Base-by-base conservation (phyloP, 495 filamentous ascomycete species). In the Penicillium atrosanguineum region DNA sequence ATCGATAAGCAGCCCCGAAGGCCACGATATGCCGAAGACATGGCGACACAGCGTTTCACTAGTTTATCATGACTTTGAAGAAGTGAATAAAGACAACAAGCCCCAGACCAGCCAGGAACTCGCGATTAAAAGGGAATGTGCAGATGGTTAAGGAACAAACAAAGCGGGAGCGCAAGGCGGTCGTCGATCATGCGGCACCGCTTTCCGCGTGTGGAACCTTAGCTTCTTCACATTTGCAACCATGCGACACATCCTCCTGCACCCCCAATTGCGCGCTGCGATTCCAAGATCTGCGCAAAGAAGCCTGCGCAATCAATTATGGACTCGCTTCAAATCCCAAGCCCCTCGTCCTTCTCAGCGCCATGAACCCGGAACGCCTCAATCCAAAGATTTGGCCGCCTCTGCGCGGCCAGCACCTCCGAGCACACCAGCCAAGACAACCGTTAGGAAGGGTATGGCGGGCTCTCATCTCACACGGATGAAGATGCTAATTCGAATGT, bases 161-260 rank as follows among this genome's bases (percentile, higher is more conserved):
- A 57, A 51, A 63, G 52, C 51, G 53, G 48, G 9, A 6, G 40
- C 46, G 12, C 44, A 60, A 55, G 59, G 59, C 62, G 62, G 62
- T 64, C 54, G 44, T 48, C 1, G 20, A 34, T 38, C 15, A 40
- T 28, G 20, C 21, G 29, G 34, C 48, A 46, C 48, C 25, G 31
- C 48, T 41, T 60, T 51, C 47, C 46, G 21, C 44, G 26, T n/a
- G 36, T 25, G 43, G 42, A 47, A 62, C 37, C 49, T 59, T 37
- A 41, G 38, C 53, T 29, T 31, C 14, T 29, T 37, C 16, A 40
- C 19, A 46, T 38, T 34, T 23, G 43, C 12, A 39, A 53, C 36
- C 42, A 74, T 72, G 70, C 62, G 62, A 41, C 57, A 60, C n/a
- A 60, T 74, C 26, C 52, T 71, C 7, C 48, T 75, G n/a, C 65